Evolutionary conservation across 441 rosid species (phyloP).

Genomic region (Erysimum cheiri): DNA sequence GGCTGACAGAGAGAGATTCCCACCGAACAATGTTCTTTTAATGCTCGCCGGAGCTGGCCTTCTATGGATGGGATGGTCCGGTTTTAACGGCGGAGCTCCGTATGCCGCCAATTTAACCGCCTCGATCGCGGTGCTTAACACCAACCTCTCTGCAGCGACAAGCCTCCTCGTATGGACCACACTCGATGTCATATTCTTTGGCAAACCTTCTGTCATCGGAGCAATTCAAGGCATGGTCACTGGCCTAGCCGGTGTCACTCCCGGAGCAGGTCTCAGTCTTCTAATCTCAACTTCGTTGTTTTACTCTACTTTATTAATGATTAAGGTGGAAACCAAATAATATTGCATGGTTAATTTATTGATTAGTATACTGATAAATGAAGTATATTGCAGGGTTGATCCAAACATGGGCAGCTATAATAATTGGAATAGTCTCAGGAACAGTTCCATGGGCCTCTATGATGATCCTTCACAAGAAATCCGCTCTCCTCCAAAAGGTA

Average conservation of each 20-base stretch:
- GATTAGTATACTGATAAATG: too few species aligned
- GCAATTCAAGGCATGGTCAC: conserved; percentile 96
- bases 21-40: conserved; percentile 83
- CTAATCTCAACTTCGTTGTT: too few species aligned
- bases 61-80: conserved; percentile 96
- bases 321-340: too few species aligned
- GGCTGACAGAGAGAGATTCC: conserved; percentile 81
- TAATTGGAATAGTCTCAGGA: conserved; percentile 73
- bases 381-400: conserved; percentile 91
- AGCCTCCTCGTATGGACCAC: conserved; percentile 89
- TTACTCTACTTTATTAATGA: too few species aligned
- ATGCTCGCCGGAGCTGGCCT: conserved; percentile 94
- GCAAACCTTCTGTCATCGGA: conserved; percentile 88
- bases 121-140: conserved; percentile 74
- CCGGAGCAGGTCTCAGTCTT: too few species aligned
- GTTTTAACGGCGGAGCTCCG: conserved; percentile 94
- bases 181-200: conserved; percentile 77
- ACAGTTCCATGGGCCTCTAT: conserved; percentile 90
- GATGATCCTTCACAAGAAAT: conserved; percentile 87
- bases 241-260: conserved; percentile 81
- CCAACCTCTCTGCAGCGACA: conserved; percentile 80
- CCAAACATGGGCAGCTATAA: conserved; percentile 89
- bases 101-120: conserved; percentile 73
- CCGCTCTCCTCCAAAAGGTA: conserved; percentile 67
- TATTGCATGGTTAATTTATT: too few species aligned